phyloP scores from a whole-genome alignment of 2,329 filamentous ascomycete genomes.

The Sporothrix protearum region DNA sequence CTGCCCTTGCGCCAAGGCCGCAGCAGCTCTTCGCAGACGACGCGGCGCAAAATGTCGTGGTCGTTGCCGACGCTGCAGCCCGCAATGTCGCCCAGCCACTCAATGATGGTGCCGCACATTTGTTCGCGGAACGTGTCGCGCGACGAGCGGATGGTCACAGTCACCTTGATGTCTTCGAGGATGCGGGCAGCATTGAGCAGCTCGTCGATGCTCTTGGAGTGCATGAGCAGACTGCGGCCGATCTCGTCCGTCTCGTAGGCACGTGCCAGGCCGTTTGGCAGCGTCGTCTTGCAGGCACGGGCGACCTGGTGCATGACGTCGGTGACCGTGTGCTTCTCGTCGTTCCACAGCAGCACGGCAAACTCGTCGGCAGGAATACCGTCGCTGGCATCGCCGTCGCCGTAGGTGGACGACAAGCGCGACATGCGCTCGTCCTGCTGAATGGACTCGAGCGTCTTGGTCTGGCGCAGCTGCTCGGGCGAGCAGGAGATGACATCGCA shows the following conservation, averaged over 20 bases:
- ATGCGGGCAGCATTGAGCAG: conserved; percentile 76
- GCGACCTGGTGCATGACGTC: conserved; percentile 90
- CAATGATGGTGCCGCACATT: conserved; percentile 97
- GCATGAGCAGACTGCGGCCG: conserved; percentile 80
- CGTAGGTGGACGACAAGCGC: conserved; percentile 71
- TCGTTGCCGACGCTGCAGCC: conserved; percentile 83
- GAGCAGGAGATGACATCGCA: conserved; percentile 98
- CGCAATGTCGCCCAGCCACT: conserved; percentile 91
- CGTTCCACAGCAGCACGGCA: conserved; percentile 89
- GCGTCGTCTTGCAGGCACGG: conserved; percentile 74
- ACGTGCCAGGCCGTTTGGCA: conserved; percentile 64
- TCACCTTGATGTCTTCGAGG: conserved; percentile 93
- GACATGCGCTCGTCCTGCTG: conserved; percentile 76
- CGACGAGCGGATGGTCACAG: conserved; percentile 87
- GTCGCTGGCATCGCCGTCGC: conserved; percentile 63
- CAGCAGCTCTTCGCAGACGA: conserved; percentile 88
- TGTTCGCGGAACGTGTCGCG: conserved; percentile 95
- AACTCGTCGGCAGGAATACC: conserved; percentile 69
- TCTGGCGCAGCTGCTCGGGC: conserved; percentile 84
- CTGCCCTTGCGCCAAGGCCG: conserved; percentile 85
- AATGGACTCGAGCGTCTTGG: conserved; percentile 80
- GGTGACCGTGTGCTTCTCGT: conserved; percentile 93
- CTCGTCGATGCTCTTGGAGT: conserved; percentile 65
- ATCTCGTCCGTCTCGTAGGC: conserved; percentile 87
- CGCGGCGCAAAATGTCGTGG: conserved; percentile 70